A percentile compares a stretch with the other conserved stretches of the same genome.
Evolutionary conservation across 306 rosid genomes (phyloP).

Genomic region (Castanea mollissima): DNA sequence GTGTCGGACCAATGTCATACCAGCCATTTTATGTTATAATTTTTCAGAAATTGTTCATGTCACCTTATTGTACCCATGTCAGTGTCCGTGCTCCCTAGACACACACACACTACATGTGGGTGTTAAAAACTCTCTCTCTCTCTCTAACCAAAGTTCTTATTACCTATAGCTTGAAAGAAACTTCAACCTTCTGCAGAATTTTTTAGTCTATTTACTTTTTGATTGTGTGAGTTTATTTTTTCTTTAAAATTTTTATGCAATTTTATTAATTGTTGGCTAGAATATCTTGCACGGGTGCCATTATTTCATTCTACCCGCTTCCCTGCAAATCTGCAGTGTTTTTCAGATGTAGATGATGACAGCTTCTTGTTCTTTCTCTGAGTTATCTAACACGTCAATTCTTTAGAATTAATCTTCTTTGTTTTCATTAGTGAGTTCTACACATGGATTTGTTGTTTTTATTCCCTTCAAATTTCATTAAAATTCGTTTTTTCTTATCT

Average conservation of each 20-base stretch:
- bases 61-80: no score
- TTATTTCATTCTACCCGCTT: no score
- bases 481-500: constrained; percentile 22
- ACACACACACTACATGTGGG: no score
- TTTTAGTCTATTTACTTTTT: background rate
- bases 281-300: no score
- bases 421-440: background rate
- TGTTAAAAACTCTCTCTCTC: no score
- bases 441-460: background rate
- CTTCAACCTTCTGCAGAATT: background rate
- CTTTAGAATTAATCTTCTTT: background rate
- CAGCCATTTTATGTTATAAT: no score
- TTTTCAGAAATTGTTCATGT: no score
- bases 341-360: background rate
- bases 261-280: background rate
- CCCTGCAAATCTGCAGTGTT: no score
- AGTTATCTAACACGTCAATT: background rate
- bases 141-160: background rate
- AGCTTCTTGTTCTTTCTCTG: background rate
- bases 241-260: background rate
- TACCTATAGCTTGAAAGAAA: background rate
- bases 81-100: no score
- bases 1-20: no score
- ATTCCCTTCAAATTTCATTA: constrained; percentile 5
- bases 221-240: background rate